Conservation (phyloP, 192 early-diverging fungal species). For the Backusella mclennaniae region DNA sequence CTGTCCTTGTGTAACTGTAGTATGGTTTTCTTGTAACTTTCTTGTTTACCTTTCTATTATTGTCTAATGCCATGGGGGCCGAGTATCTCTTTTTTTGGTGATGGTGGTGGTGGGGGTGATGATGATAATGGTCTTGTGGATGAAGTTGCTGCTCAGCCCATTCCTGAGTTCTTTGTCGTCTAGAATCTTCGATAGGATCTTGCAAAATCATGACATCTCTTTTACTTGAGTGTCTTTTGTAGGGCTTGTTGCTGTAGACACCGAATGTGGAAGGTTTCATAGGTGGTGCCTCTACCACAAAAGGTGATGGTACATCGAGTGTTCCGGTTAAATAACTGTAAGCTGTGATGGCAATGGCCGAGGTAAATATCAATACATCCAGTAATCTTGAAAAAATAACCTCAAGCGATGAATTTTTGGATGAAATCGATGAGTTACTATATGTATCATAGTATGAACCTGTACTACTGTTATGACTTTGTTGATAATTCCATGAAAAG, state of each 20-base stretch:
- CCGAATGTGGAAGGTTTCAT: not conserved
- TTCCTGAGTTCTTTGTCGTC: slow-evolving; percentile 13
- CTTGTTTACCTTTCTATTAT: not conserved
- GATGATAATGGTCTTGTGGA: not conserved
- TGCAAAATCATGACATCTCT: not conserved
- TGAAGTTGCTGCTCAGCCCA: slow-evolving; percentile 11
- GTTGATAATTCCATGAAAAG: slow-evolving; percentile 8
- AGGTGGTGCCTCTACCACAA: not conserved
- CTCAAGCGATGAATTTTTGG: slow-evolving; percentile 11
- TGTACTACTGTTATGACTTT: not conserved
- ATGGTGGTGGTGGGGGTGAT: not conserved
- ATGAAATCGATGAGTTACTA: not conserved
- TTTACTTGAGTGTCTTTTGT: not conserved
- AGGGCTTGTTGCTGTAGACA: not conserved
- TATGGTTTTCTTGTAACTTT: not conserved
- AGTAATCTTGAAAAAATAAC: slow-evolving; percentile 10
- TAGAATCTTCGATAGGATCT: slow-evolving; percentile 9
- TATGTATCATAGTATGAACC: not conserved
- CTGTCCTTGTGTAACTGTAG: not conserved
- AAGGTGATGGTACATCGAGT: not conserved
- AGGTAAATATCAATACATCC: slow-evolving; percentile 17
- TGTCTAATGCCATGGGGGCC: not conserved
- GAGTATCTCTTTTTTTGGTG: slow-evolving; percentile 7
- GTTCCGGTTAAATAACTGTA: slow-evolving; percentile 19
- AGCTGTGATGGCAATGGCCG: slow-evolving; percentile 22